Percentiles rank a stretch among this genome's conserved stretches.
Evolutionary conservation across 2,329 filamentous ascomycete genomes (phyloP).

Genomic region (Calonectria leucothoes): DNA sequence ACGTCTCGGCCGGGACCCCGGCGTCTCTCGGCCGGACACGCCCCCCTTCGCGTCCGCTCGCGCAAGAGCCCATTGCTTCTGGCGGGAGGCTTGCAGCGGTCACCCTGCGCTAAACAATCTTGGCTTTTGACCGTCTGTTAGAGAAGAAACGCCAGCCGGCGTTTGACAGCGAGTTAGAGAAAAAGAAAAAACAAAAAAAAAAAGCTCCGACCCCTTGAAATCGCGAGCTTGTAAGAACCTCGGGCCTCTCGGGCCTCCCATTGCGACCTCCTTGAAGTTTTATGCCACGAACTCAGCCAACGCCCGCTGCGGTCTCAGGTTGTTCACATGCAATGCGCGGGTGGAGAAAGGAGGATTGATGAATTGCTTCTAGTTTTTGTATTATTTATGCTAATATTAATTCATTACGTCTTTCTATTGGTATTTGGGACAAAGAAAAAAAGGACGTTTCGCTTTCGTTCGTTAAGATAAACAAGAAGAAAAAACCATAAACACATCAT

Average conservation of each 20-base stretch:
- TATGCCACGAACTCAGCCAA: neutral
- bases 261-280: neutral
- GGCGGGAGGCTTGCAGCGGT: slow-evolving; percentile 1
- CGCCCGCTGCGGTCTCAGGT: neutral
- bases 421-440: neutral
- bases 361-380: neutral
- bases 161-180: neutral
- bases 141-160: neutral
- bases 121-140: neutral
- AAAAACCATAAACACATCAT: neutral
- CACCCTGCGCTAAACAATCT: neutral
- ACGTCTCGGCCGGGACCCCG: neutral
- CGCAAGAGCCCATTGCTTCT: neutral
- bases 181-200: neutral
- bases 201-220: neutral
- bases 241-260: neutral
- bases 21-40: neutral
- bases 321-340: neutral
- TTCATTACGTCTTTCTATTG: neutral
- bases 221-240: neutral
- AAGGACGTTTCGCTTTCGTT: slow-evolving; percentile 6
- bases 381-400: neutral
- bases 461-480: too few species aligned
- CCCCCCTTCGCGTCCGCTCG: neutral
- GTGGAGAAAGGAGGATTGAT: neutral